Conservation (phyloP, 495 filamentous ascomycete species). For the Hyaloscypha bicolor region DNA sequence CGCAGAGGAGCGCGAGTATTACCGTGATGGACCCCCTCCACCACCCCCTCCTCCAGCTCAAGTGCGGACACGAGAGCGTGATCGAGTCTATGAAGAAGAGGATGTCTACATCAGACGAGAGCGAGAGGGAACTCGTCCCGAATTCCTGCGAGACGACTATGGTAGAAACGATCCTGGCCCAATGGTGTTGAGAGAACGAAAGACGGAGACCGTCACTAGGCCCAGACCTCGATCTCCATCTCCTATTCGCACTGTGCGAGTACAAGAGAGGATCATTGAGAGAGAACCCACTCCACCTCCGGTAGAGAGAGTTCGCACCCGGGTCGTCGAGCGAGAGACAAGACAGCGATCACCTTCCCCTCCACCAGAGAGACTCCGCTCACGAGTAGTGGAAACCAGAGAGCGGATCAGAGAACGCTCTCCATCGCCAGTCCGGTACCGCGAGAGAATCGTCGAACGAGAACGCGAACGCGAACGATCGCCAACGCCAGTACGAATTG, state of each 20-base stretch:
- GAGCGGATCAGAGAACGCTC: conserved; percentile 33
- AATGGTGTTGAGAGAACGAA: conserved; percentile 46
- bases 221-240: conserved; percentile 39
- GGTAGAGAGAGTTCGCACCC: conserved; percentile 35
- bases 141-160: conserved; percentile 58
- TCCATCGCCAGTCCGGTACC: conserved; percentile 30
- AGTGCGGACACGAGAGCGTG: conserved; percentile 13
- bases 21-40: conserved; percentile 17
- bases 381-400: conserved; percentile 32
- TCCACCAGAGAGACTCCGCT: conserved; percentile 35
- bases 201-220: conserved; percentile 29
- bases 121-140: conserved; percentile 45
- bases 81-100: conserved; percentile 28
- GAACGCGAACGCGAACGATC: conserved; percentile 42
- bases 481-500: conserved; percentile 35
- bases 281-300: conserved; percentile 29
- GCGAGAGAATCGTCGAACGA: conserved; percentile 30
- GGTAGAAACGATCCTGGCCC: conserved; percentile 42
- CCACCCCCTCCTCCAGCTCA: conserved; percentile 9
- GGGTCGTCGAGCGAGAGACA: conserved; percentile 45
- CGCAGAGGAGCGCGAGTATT: conserved; percentile 28
- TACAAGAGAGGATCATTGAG: conserved; percentile 26
- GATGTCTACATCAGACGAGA: conserved; percentile 41
- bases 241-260: conserved; percentile 29
- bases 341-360: conserved; percentile 47